Evolutionary conservation across 2,329 filamentous ascomycete species (phyloP), one percentile per base, ranked within the genome.

Genomic region (Torrubiellomyces zombiae): DNA sequence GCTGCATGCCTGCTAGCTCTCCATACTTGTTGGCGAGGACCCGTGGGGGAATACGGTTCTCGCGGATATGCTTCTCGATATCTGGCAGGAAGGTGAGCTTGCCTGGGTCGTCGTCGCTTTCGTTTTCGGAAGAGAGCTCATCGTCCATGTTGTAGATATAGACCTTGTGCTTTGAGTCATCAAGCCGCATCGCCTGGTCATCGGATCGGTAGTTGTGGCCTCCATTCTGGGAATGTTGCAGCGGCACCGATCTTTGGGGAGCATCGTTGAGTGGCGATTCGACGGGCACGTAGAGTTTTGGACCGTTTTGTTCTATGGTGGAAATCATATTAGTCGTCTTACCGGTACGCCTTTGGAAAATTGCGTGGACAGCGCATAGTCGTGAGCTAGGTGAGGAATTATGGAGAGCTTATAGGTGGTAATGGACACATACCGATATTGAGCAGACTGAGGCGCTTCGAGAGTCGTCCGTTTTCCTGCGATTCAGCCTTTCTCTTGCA

Each of bases 81-180:
- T 91, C 80, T 1, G 82, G 74, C 1, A 92, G 63, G 55, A 94
- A 83, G 43, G 85, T 62, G 23, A 91, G 64, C 36, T 58, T 64
- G 36, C 66, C 63, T 13, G 67, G 58, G 32, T 64, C 60, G 28
- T 32, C 33, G 9, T 49, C 45, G 36, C 37, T 50, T 31, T 49
- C 45, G 36, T 37, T 50, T 31, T 51, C 53, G 6, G 55, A 56
- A 9, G 75, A 75, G 16, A 95, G 66, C 52, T 95, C 86, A 38
- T 77, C 77, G 44, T 92, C 83, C 7, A 98, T 61, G 50, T 91
- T 74, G 57, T 85, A 75, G 38, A 98, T 83, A 60, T 89, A 94
- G 31, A 94, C 71, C 43, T 77, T 80, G 55, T 92, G 64, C 40
- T 79, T 78, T 16, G 79, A 75, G 51, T 93, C 75, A 52, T 95